A percentile compares a stretch with the other conserved stretches of the same genome.
phyloP scores from a whole-genome alignment of 352 stramenopile genomes.

The Thalassiosira mediterranea region DNA sequence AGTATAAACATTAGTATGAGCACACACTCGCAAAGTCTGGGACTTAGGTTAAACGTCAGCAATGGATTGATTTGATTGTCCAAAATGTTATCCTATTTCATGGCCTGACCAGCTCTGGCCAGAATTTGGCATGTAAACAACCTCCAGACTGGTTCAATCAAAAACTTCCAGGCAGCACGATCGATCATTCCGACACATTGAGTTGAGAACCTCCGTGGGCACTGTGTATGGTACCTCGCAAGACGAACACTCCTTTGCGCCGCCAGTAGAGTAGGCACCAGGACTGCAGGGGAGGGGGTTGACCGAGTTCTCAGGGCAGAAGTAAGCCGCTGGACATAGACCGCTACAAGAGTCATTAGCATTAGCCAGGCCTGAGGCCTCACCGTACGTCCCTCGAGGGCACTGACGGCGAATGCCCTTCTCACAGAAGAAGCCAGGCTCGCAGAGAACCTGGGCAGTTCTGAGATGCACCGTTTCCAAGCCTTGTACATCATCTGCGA shows the following conservation, averaged over 20 bases:
- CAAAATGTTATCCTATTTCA: too few species aligned
- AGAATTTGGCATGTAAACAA: too few species aligned
- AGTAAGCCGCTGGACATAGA: conserved; percentile 37
- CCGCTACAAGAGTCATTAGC: conserved; percentile 25
- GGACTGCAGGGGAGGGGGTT: conserved; percentile 38
- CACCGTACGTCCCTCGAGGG: conserved; percentile 35
- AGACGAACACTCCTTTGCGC: conserved; percentile 47
- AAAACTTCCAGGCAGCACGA: conserved; percentile 45
- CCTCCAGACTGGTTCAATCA: neutral
- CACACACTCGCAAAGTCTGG: too few species aligned
- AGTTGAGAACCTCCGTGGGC: conserved; percentile 27
- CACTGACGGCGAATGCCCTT: conserved; percentile 28
- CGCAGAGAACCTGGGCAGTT: conserved; percentile 47
- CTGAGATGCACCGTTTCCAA: conserved; percentile 7
- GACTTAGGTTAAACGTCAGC: too few species aligned
- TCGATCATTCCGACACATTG: conserved; percentile 49
- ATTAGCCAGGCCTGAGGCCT: conserved; percentile 17
- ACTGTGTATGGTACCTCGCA: conserved; percentile 49
- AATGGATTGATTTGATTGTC: too few species aligned
- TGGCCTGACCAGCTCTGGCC: too few species aligned
- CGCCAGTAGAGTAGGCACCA: conserved; percentile 46
- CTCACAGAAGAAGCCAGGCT: conserved; percentile 34
- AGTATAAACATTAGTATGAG: too few species aligned
- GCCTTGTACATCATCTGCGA: conserved; percentile 15
- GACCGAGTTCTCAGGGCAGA: conserved; percentile 51